Evolutionary conservation across 2,329 filamentous ascomycete genomes (phyloP).

Genomic region (Fusarium sublunatum): DNA sequence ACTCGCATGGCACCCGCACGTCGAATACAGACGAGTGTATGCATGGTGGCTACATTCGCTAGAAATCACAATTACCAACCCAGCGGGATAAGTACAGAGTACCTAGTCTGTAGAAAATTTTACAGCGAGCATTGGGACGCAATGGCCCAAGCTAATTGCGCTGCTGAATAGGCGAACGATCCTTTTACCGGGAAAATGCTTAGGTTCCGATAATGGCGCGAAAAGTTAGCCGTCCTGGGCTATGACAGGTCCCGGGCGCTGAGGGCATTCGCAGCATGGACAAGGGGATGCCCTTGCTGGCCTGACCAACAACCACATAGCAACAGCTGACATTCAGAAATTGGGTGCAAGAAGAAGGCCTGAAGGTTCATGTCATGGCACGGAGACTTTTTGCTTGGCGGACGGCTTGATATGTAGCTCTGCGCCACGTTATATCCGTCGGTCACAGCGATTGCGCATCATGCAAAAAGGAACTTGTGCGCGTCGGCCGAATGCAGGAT

Average conservation of each 20-base stretch:
- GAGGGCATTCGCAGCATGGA: constrained; percentile 29
- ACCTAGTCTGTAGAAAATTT: constrained; percentile 28
- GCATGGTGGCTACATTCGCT: constrained; percentile 6
- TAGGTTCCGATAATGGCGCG: constrained; percentile 7
- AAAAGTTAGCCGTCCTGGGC: constrained; percentile 14
- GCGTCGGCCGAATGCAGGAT: constrained; percentile 9
- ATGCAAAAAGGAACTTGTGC: constrained; percentile 21
- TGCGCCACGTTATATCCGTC: constrained; percentile 24
- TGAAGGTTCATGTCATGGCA: not conserved
- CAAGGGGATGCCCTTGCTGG: constrained; percentile 28
- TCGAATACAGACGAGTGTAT: not conserved
- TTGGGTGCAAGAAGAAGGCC: constrained; percentile 8
- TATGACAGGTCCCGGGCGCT: constrained; percentile 10
- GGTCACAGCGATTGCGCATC: constrained; percentile 11
- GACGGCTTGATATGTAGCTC: constrained; percentile 23
- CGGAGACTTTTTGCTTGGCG: constrained; percentile 6
- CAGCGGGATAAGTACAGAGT: constrained; percentile 8
- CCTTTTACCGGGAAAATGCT: constrained; percentile 29
- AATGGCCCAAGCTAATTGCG: constrained; percentile 26
- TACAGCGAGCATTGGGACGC: constrained; percentile 34
- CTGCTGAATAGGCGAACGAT: constrained; percentile 31
- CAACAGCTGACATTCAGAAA: constrained; percentile 10
- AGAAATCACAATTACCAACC: constrained; percentile 1
- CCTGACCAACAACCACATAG: constrained; percentile 15
- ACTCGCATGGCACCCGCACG: constrained; percentile 3